A percentile compares a stretch with the other conserved stretches of the same genome.
Evolutionary conservation across 2,329 filamentous ascomycete genomes (phyloP).

Genomic region (Geosmithia flava): DNA sequence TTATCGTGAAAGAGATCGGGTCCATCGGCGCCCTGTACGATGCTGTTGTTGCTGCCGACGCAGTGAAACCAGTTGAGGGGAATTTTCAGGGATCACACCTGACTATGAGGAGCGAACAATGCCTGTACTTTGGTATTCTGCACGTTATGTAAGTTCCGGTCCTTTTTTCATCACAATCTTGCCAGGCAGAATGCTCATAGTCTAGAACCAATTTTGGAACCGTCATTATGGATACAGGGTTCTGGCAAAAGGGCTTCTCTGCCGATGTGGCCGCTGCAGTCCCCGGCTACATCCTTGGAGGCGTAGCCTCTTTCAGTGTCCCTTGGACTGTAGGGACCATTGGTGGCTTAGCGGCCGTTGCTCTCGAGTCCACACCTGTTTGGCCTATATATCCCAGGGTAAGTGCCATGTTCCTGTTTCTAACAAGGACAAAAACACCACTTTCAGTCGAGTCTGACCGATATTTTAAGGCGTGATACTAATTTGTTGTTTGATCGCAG

Average conservation of each 20-base stretch:
- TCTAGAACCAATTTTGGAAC: conserved; percentile 56
- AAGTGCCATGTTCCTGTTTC: neutral
- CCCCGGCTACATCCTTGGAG: conserved; percentile 38
- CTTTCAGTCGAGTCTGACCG: no score
- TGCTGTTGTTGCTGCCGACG: conserved; percentile 25
- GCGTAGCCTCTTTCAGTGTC: conserved; percentile 40
- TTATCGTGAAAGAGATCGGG: conserved; percentile 59
- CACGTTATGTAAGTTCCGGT: conserved; percentile 39
- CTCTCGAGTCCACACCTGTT: conserved; percentile 28
- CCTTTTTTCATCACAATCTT: neutral
- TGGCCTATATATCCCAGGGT: conserved; percentile 41
- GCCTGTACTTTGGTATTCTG: conserved; percentile 77
- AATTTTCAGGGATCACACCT: conserved; percentile 63
- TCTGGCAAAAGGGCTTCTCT: conserved; percentile 83
- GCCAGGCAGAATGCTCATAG: neutral
- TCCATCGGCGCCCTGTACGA: conserved; percentile 66
- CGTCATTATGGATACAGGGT: conserved; percentile 37
- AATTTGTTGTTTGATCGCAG: neutral
- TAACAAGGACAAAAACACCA: no score
- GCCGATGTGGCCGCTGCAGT: conserved; percentile 56
- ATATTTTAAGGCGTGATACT: neutral
- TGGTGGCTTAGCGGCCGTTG: conserved; percentile 33
- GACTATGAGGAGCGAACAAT: conserved; percentile 57
- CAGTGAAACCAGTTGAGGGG: conserved; percentile 23
- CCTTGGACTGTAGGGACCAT: conserved; percentile 40